Conservation (phyloP, 768 basidiomycete genomes). For the Auricularia heimuer region DNA sequence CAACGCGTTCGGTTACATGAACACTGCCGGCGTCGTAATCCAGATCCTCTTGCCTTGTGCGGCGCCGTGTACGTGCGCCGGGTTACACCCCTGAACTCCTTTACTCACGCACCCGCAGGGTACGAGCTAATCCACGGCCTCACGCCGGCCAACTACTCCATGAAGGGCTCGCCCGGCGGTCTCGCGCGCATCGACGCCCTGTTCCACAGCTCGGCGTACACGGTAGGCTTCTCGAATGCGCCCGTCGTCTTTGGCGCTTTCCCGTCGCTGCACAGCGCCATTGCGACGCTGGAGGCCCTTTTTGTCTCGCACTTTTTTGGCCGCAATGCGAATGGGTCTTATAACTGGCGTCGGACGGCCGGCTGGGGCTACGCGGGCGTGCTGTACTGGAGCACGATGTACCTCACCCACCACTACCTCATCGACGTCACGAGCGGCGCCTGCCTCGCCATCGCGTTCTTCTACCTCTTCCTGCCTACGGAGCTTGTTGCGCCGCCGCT, state of each 20-base stretch:
- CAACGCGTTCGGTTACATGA: constrained; percentile 86
- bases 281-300: constrained; percentile 84
- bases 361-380: constrained; percentile 78
- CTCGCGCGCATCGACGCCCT: constrained; percentile 85
- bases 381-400: constrained; percentile 98
- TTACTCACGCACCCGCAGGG: constrained; percentile 34
- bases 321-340: constrained; percentile 28
- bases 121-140: constrained; percentile 96
- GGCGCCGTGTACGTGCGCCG: constrained; percentile 49
- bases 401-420: constrained; percentile 95
- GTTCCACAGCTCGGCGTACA: constrained; percentile 69
- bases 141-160: constrained; percentile 86
- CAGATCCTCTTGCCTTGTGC: constrained; percentile 89
- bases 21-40: constrained; percentile 73
- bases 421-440: constrained; percentile 95
- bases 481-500: constrained; percentile 53
- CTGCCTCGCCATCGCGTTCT: constrained; percentile 77
- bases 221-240: constrained; percentile 68
- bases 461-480: constrained; percentile 82
- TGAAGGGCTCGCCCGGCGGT: constrained; percentile 89
- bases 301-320: constrained; percentile 96
- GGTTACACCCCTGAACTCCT: neutral
- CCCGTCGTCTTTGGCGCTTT: constrained; percentile 97
- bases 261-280: constrained; percentile 85
- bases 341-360: constrained; percentile 23